phyloP scores from a whole-genome alignment of 2,329 filamentous ascomycete genomes.

The Apiospora saccharicola region DNA sequence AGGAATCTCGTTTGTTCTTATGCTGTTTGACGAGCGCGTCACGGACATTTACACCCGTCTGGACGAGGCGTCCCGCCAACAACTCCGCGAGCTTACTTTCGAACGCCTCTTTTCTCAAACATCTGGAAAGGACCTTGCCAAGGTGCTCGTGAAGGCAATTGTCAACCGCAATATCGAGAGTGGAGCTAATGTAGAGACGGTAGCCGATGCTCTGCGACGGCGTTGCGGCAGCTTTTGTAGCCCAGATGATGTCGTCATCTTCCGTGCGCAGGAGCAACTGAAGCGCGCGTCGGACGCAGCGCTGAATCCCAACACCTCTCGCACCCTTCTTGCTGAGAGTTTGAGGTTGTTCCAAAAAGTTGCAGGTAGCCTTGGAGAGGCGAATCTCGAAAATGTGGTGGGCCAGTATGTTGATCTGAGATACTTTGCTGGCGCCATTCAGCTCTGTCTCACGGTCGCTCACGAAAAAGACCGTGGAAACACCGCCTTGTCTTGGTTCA shows the following conservation, averaged over 20 bases:
- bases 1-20: slow-evolving; percentile 93
- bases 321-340: slow-evolving; percentile 87
- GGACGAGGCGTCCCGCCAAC: slow-evolving; percentile 72
- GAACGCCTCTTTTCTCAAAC: slow-evolving; percentile 84
- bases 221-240: slow-evolving; percentile 98
- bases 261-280: slow-evolving; percentile 95
- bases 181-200: slow-evolving; percentile 95
- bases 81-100: slow-evolving; percentile 81
- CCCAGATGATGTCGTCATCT: slow-evolving; percentile 94
- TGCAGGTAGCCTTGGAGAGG: slow-evolving; percentile 79
- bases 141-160: slow-evolving; percentile 94
- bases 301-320: slow-evolving; percentile 76
- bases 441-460: slow-evolving; percentile 84
- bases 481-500: slow-evolving; percentile 83
- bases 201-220: slow-evolving; percentile 90
- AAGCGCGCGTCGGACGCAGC: slow-evolving; percentile 86
- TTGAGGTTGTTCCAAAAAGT: slow-evolving; percentile 88
- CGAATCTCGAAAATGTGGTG: slow-evolving; percentile 81
- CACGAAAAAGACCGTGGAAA: slow-evolving; percentile 88
- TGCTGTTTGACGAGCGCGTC: slow-evolving; percentile 92
- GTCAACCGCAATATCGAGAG: slow-evolving; percentile 98
- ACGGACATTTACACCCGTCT: slow-evolving; percentile 85
- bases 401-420: slow-evolving; percentile 80
- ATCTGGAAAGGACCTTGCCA: slow-evolving; percentile 86
- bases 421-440: slow-evolving; percentile 94